Evolutionary conservation across 176 grass and related monocot genomes (phyloP).

Genomic region (Carex littledalei): DNA sequence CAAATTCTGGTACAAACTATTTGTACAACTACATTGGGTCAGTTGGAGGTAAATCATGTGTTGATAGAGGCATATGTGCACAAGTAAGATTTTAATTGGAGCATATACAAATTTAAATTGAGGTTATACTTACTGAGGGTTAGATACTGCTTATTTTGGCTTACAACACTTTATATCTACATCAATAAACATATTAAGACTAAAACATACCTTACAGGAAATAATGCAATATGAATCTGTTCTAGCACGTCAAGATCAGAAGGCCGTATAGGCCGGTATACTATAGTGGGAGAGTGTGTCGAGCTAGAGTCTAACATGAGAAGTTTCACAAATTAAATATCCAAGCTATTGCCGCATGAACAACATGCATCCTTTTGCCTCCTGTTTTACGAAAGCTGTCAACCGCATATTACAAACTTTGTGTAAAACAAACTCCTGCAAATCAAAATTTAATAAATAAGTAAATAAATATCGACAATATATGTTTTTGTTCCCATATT

Average conservation of each 20-base stretch:
- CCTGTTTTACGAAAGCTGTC: neutral
- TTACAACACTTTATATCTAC: neutral
- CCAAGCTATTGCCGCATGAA: neutral
- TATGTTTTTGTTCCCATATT: neutral
- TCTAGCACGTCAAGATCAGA: constrained; percentile 85
- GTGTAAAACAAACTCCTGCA: neutral
- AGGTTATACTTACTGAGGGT: neutral
- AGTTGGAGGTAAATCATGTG: neutral
- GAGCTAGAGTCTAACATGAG: constrained; percentile 90
- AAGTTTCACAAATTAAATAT: constrained; percentile 36
- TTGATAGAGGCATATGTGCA: neutral
- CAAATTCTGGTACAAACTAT: neutral
- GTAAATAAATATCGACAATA: neutral
- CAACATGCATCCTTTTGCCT: neutral
- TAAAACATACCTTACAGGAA: constrained; percentile 69
- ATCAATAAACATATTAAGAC: neutral
- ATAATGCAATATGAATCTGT: constrained; percentile 79
- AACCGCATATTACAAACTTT: neutral
- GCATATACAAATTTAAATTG: neutral
- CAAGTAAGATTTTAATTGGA: constrained; percentile 20
- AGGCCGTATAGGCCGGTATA: constrained; percentile 82
- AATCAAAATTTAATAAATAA: neutral
- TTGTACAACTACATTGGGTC: neutral
- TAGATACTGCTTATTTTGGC: neutral
- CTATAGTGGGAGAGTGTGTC: constrained; percentile 54